Base-by-base conservation (phyloP, 768 basidiomycete species). In the Phylloporus sp. region DNA sequence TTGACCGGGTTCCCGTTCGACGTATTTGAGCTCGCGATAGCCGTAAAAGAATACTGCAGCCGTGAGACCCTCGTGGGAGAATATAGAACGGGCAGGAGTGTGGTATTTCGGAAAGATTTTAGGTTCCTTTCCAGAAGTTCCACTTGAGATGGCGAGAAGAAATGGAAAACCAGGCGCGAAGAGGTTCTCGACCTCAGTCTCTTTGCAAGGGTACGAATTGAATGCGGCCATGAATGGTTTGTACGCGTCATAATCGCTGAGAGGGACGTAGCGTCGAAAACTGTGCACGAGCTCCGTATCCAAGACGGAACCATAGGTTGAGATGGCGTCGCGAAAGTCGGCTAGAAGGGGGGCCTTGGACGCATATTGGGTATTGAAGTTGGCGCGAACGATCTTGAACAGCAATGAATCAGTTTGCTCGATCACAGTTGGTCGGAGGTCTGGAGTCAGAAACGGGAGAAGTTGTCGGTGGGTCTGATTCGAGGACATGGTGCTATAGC, bases 141-240 rank as follows among this genome's bases (percentile, higher is more conserved):
- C 35, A n/a, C 55, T 59, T 1, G 58, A 51, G 22, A 36, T 13
- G 4, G 38, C 49, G 1, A 59, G 13, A 31, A 16, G 15, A 28
- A 23, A 24, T 6, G 58, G 58, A 12, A 59, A 28, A 11, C 55
- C 58, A 2, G 55, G 58, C 6, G 55, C 41, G 20, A 59, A 49
- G 36, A 59, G 46, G 32, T 59, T 32, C 24, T 48, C 36, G 18
- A 57, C 49, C 3, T 54, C 42, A 12, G 32, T 23, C 11, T 52
- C 49, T 29, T 46, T 53, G 47, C 56, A 59, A 18, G 44, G 52
- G 1, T 7, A 13, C 11, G 23, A 52, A 11, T 57, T n/a, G n/a
- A 59, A 54, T 39, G 28, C 53, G 6, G 23, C 29, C 8, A 49
- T 34, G 46, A 49, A 57, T 0, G 58, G 55, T 26, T 50, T 24